Conservation (phyloP, 441 rosid species). For the Pelargonium australe region DNA sequence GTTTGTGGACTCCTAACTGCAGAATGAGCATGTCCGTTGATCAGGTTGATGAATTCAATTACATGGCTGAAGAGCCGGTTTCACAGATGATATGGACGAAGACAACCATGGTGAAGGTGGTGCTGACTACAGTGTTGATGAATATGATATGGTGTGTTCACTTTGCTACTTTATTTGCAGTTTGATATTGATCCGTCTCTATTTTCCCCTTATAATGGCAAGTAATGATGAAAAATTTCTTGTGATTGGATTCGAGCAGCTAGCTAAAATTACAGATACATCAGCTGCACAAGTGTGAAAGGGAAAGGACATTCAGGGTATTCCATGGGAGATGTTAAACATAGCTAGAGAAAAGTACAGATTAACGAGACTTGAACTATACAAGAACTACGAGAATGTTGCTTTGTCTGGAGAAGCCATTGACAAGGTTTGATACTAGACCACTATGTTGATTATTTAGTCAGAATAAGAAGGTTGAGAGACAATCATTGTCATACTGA, state of each 20-base stretch:
- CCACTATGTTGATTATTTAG: not conserved
- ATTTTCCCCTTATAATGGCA: no score
- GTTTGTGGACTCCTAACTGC: not conserved
- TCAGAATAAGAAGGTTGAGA: not conserved
- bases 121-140: conserved; percentile 33
- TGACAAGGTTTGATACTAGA: conserved; percentile 31
- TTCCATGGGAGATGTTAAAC: conserved; percentile 57
- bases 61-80: conserved; percentile 39
- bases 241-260: conserved; percentile 26
- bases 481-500: not conserved
- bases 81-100: conserved; percentile 35
- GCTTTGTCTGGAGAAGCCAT: conserved; percentile 37
- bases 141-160: conserved; percentile 38
- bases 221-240: not conserved
- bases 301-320: conserved; percentile 67
- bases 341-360: conserved; percentile 49
- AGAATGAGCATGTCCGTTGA: not conserved
- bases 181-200: no score
- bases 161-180: not conserved
- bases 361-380: conserved; percentile 53
- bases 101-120: conserved; percentile 26
- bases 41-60: conserved; percentile 26
- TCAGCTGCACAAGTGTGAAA: conserved; percentile 50
- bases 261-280: conserved; percentile 46
- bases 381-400: conserved; percentile 49